A percentile compares a stretch with the other conserved stretches of the same genome.
These are phyloP conservation scores for fission yeast (Schizosaccharomyces pombe) DNA, from an alignment of 805 yeast species.

Conservation along the genomic window DNA sequence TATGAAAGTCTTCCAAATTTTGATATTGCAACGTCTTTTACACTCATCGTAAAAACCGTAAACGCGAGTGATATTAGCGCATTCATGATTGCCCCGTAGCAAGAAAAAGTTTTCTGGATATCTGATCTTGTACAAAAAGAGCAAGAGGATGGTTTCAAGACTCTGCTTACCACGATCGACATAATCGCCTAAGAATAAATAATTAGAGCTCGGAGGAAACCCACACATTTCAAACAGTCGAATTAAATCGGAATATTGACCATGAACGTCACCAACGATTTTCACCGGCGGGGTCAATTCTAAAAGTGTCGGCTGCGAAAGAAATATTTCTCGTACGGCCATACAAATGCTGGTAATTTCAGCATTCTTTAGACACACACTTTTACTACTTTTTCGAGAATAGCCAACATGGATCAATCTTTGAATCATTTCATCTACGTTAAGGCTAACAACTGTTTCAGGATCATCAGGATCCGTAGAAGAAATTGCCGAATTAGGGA, in stretches of 20 bases:
- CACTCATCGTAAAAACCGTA: slow-evolving; percentile 97
- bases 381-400: slow-evolving; percentile 76
- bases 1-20: slow-evolving; percentile 80
- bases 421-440: slow-evolving; percentile 77
- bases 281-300: slow-evolving; percentile 74
- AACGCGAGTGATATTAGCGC: slow-evolving; percentile 88
- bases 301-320: slow-evolving; percentile 71
- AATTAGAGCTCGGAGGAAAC: slow-evolving; percentile 84
- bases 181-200: slow-evolving; percentile 82
- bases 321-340: slow-evolving; percentile 66
- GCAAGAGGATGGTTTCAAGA: slow-evolving; percentile 65
- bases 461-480: neutral
- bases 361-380: slow-evolving; percentile 66
- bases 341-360: slow-evolving; percentile 75
- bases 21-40: slow-evolving; percentile 74
- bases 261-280: slow-evolving; percentile 87
- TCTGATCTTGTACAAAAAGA: slow-evolving; percentile 82
- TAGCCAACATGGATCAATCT: slow-evolving; percentile 86
- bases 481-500: neutral
- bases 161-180: slow-evolving; percentile 96
- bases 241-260: slow-evolving; percentile 79
- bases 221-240: slow-evolving; percentile 89
- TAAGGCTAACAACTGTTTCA: slow-evolving; percentile 12
- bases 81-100: slow-evolving; percentile 87
- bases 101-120: slow-evolving; percentile 90